Evolutionary conservation across 2,329 filamentous ascomycete species (phyloP), one percentile per base, ranked within the genome.

Genomic region (Fusarium dlaminii): DNA sequence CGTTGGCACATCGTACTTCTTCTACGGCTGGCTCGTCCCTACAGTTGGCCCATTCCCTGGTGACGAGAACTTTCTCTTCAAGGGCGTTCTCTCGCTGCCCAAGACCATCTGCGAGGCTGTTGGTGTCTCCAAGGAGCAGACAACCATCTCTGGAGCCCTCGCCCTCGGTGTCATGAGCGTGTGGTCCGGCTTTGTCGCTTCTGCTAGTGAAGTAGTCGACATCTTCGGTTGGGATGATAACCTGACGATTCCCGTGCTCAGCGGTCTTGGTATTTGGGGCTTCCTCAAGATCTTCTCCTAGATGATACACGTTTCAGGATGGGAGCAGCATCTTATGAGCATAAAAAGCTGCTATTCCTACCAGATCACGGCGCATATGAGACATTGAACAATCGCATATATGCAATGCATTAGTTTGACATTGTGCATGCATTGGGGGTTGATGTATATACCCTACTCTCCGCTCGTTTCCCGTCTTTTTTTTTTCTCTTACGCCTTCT

Each of bases 181-280:
- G 43, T 94, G 93, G 85, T 95, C 95, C 12, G 96, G 96, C n/a
- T 83, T 98, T 48, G 90, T 96, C 60, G 96, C 95, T 46, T 94
- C 95, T 64, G 91, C 91, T 49, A 98, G 95, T 79, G 96, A 99
- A 83, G 93, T 96, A 22, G 88, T 98, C 51, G 95, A 99, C 83
- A 80, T 98, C 1, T 98, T 95, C 81, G 94, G 95, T 54, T 95
- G 94, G 93, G 96, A 99, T 80, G 96, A 99, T 84, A 99, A 99
- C 83, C 86, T 99, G 77, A 98, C 96, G 56, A 99, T 99, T 82
- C 96, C 96, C 5, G 91, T 97, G 32, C 87, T 99, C 56, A 98
- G 94, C 80, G 95, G 95, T 30, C 84, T 94, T 51, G 95, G 95
- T 12, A 91, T 99, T 70, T 98, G 94, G 92, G 93, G 92, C 0